Evolutionary conservation across 768 basidiomycete genomes (phyloP), one percentile per base, ranked within the genome.

Genomic region (Pulveroboletus frians): DNA sequence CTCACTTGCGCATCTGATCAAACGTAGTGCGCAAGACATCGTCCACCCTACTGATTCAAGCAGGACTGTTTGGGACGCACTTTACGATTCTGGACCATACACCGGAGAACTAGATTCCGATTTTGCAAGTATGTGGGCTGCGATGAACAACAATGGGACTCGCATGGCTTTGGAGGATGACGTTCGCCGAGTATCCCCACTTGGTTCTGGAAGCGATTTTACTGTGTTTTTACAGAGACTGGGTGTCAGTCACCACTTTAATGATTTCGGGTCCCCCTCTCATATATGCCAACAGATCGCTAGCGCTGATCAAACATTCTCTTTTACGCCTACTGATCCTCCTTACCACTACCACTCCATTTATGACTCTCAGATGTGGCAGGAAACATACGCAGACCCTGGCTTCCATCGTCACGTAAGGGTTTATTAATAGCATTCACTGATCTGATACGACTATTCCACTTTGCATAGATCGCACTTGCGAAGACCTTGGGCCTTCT

Each of bases 151-250:
- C 41, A 49, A 49, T n/a, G 39, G 34, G 40, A 30, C 51, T 29
- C 43, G 32, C 43, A 38, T 47, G 31, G 23, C 29, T 35, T 61
- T 59, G 6, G 56, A 65, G 4, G 66, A 68, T 39, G 63, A 70
- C 17, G 66, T 72, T 10, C 63, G 69, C 9, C 76, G 75, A 13
- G 68, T 92, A 18, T 30, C 32, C 1, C 76, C 88, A 11, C 71
- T 92, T 20, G 90, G 90, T 26, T 88, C 84, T 41, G 90, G 89
- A 36, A 90, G 88, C 47, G 93, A 96, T 68, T 96, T 75, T 55
- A 95, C 93, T 1, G 87, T 90, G 9, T 96, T 97, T 69, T 69
- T 97, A 58, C 90, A 96, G 67, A 75, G 82, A 39, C 73, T 82
- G 39, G 85, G 85, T 1, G 77, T 85, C 46, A 65, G 80, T 26